Conservation (phyloP, 345 rosid genomes). For the Viola odorata region DNA sequence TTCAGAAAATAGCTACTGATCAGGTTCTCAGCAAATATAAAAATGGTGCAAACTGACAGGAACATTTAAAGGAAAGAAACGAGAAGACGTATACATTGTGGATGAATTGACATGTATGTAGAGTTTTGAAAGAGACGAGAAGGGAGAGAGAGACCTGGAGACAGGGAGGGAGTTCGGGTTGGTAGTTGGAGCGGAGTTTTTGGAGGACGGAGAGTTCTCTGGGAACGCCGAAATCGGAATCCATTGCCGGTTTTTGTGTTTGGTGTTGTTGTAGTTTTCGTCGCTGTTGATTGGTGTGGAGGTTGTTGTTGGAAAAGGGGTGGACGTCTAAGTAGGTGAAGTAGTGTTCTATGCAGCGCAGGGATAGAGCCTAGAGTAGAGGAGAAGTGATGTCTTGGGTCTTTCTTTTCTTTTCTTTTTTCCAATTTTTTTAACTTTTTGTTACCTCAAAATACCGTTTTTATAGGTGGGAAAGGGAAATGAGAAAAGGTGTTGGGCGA, state of each 20-base stretch:
- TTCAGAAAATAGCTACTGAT: no score
- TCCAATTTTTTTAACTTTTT: no score
- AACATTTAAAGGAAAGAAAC: no score
- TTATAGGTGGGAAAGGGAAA: constrained; percentile 6
- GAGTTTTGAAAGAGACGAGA: no score
- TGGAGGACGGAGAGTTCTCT: constrained; percentile 90
- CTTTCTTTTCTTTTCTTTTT: not conserved
- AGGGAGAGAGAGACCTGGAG: constrained; percentile 52
- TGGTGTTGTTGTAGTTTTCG: not conserved
- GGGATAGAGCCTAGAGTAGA: not conserved
- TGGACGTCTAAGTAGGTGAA: not conserved
- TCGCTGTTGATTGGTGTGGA: not conserved
- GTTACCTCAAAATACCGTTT: constrained; percentile 1
- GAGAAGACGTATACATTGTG: no score
- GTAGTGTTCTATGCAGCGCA: not conserved
- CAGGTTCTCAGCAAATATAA: no score
- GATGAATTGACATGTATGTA: no score
- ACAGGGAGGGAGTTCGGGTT: constrained; percentile 85
- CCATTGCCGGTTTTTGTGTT: constrained; percentile 37
- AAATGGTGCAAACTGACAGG: no score
- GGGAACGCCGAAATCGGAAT: constrained; percentile 93
- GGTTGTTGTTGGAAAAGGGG: no score
- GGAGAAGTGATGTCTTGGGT: not conserved
- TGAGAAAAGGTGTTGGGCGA: constrained; percentile 7
- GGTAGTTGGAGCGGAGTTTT: constrained; percentile 71